A percentile compares a stretch with the other conserved stretches of the same genome.
Evolutionary conservation across 2,329 filamentous ascomycete species (phyloP).

Genomic region (Geosmithia putterillii): DNA sequence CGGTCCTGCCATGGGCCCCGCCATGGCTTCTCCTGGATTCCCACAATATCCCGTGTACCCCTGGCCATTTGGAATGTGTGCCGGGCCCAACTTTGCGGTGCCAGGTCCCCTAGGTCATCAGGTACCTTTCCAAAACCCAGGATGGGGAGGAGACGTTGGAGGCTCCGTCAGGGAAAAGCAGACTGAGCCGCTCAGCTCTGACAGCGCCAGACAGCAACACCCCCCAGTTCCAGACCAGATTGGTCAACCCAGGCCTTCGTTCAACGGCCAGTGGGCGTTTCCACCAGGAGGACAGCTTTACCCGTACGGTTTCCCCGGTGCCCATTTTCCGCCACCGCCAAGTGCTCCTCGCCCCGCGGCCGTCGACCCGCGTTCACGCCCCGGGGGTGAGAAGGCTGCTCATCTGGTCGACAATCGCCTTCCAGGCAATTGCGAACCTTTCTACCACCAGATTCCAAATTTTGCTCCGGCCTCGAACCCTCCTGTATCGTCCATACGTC

Average conservation of each 20-base stretch:
- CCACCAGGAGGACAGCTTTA: slow-evolving; percentile 9
- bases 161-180: slow-evolving; percentile 13
- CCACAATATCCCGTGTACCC: slow-evolving; percentile 24
- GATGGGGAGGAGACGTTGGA: slow-evolving; percentile 10
- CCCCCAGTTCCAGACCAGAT: slow-evolving; percentile 30
- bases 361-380: not conserved
- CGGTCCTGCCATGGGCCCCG: slow-evolving; percentile 11
- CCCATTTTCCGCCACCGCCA: slow-evolving; percentile 9
- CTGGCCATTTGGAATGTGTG: slow-evolving; percentile 19
- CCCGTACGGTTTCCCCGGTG: slow-evolving; percentile 11
- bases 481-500: slow-evolving; percentile 45
- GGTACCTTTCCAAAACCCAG: slow-evolving; percentile 1
- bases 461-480: slow-evolving; percentile 12
- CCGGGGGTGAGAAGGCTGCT: not conserved
- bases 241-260: slow-evolving; percentile 29
- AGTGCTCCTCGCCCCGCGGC: slow-evolving; percentile 10
- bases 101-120: slow-evolving; percentile 8
- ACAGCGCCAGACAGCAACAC: slow-evolving; percentile 17
- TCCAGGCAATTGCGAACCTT: not conserved
- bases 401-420: not conserved
- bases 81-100: slow-evolving; percentile 15
- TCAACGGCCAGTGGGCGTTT: slow-evolving; percentile 24
- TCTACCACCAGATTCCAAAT: not conserved
- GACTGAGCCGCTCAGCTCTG: slow-evolving; percentile 15
- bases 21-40: slow-evolving; percentile 14